Evolutionary conservation across 129 eudicot genomes (phyloP), one percentile per base, ranked within the genome.

Genomic region (Arctium lappa): DNA sequence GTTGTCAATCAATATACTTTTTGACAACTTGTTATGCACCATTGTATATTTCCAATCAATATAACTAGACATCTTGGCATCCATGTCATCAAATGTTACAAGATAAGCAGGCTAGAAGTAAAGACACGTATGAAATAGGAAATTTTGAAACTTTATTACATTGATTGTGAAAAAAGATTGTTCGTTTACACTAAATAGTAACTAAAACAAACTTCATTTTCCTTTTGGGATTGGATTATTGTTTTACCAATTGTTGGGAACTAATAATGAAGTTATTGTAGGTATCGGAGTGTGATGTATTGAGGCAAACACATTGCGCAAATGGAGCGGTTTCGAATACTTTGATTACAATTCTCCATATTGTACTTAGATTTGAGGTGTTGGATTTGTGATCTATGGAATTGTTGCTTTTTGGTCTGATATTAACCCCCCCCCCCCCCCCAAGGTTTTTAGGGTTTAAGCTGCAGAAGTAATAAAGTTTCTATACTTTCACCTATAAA

Each of bases 261-360:
- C 73, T 53, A 50, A 70, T 77, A 22, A 75, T 32, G 16, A 77
- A 27, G 46, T 29, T 10, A 22, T 38, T 77, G 79, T 44, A 84
- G 87, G 87, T 69, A 48, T 46, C 33, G 18, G 11, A 11, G 10
- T 77, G 86, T 72, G 83, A 73, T 68, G 81, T 69, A 32, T 42
- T 32, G 65, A 39, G 72, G 78, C 69, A 66, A 68, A 36, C 9
- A 40, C 74, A 60, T 73, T 31, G 46, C 69, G 29, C 33, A 10
- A 79, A 66, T 50, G 79, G 74, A 60, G 65, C 22, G 16, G 6
- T 15, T n/a, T 56, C 6, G n/a, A 12, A 50, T 13, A 5, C 63
- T 50, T 50, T 12, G 65, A 56, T 56, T 56, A 56, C 6, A 56
- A 56, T 16, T 56, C 65, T 56, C 65, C 65, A 56, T 13, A 15